A percentile compares a stretch with the other conserved stretches of the same genome.
Conservation (phyloP, 1,139 yeast genomes). For the Suhomyces chickasaworum region DNA sequence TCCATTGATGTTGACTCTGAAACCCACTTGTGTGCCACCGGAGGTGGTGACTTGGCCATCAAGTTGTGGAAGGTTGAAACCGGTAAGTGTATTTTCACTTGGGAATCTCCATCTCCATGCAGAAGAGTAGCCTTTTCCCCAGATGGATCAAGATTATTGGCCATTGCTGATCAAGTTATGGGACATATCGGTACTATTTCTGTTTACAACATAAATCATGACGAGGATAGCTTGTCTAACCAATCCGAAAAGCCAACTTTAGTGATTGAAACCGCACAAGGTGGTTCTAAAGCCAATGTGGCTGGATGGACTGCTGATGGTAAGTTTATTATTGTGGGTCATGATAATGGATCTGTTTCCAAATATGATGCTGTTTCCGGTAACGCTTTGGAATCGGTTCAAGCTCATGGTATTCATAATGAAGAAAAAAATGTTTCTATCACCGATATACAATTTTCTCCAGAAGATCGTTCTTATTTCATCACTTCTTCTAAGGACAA, state of each 20-base stretch:
- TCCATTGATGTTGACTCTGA: slow-evolving; percentile 82
- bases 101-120: slow-evolving; percentile 82
- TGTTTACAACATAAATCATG: slow-evolving; percentile 60
- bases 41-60: slow-evolving; percentile 86
- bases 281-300: slow-evolving; percentile 69
- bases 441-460: slow-evolving; percentile 88
- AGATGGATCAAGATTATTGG: slow-evolving; percentile 66
- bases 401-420: slow-evolving; percentile 64
- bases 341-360: slow-evolving; percentile 80
- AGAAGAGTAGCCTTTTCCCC: slow-evolving; percentile 89
- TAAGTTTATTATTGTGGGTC: slow-evolving; percentile 79
- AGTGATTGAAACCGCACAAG: slow-evolving; percentile 63
- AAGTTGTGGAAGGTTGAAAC: slow-evolving; percentile 82
- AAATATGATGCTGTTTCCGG: slow-evolving; percentile 81
- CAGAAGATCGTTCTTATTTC: slow-evolving; percentile 81
- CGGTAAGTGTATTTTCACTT: slow-evolving; percentile 75
- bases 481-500: slow-evolving; percentile 94
- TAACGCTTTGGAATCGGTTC: slow-evolving; percentile 57
- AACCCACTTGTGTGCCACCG: slow-evolving; percentile 75
- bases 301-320: slow-evolving; percentile 89
- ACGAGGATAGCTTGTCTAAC: slow-evolving; percentile 36
- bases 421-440: slow-evolving; percentile 58
- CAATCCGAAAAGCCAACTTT: slow-evolving; percentile 55
- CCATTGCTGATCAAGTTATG: slow-evolving; percentile 92
- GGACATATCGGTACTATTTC: slow-evolving; percentile 80